Evolutionary conservation across 768 basidiomycete species (phyloP).

Genomic region (Coprinopsis marcescibilis): DNA sequence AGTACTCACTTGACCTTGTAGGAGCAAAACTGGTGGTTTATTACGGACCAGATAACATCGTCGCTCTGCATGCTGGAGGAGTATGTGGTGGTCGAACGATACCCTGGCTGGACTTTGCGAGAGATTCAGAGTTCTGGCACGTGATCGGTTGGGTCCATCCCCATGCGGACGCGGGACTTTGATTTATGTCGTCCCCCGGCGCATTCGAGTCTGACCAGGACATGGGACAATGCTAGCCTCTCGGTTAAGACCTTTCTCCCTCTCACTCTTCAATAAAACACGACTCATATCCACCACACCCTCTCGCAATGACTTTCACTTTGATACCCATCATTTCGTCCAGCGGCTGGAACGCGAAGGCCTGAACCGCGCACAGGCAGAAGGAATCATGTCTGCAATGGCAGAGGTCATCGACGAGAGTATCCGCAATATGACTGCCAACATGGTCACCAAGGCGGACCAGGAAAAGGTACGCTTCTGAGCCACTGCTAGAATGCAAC

Average conservation of each 20-base stretch:
- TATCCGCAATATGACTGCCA: conserved; percentile 90
- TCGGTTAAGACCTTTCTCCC: conserved; percentile 2
- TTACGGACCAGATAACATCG: conserved; percentile 98
- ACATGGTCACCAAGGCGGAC: conserved; percentile 93
- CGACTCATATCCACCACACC: conserved; percentile 27
- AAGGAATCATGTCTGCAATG: conserved; percentile 96
- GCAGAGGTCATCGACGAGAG: conserved; percentile 97
- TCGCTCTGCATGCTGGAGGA: conserved; percentile 73
- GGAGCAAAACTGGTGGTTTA: conserved; percentile 93
- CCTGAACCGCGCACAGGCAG: conserved; percentile 84
- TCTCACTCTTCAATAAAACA: conserved; percentile 7
- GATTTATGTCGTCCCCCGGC: background rate
- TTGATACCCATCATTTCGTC: conserved; percentile 95
- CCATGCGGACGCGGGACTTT: background rate
- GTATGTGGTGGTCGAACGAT: background rate
- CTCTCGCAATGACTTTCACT: conserved; percentile 57
- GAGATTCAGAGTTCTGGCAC: background rate
- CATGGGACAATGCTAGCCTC: conserved; percentile 8
- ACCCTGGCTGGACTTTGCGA: background rate
- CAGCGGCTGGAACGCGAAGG: conserved; percentile 87
- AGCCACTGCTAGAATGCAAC: too few relatives aligned
- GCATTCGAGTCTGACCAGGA: background rate
- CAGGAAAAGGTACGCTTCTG: conserved; percentile 77
- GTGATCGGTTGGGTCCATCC: background rate
- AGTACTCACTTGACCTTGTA: conserved; percentile 95